Evolutionary conservation across 1,284 basidiomycete genomes (phyloP), one percentile per base, ranked within the genome.

Genomic region (Moniliophthora roreri): DNA sequence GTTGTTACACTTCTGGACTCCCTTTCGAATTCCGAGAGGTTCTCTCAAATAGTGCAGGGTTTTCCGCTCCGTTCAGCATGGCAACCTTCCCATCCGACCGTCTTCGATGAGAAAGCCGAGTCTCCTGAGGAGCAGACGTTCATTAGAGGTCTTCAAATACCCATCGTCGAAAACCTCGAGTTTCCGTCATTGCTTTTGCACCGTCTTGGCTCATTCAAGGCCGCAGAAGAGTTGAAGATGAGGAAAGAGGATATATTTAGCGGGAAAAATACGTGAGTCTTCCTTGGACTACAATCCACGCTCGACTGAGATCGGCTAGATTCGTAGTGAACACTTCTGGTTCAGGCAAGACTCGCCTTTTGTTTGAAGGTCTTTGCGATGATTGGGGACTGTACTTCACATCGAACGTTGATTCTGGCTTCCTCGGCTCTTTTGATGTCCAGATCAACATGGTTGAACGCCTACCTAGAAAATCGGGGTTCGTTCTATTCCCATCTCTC

Each of bases 361-460:
- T 51, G 3, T 45, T 28, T 24, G 50, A 51, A 45, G 40, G 50
- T 9, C 50, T 51, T 21, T 44, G 40, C 21, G 40, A 20, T 15
- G 16, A 51, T n/a, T 51, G 50, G 50, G 50, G 50, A 26, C 7
- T 51, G 23, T 51, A 42, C 23, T 37, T 51, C 20, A 51, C 50
- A 4, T 40, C 50, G 11, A 10, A 13, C 9, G 39, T 51, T 7
- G 50, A 51, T 16, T 44, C 40, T 21, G 13, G 4, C 13, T 16
- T 8, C 4, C 50, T 51, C 7, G 39, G 41, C 4, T 24, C 41
- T 6, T 9, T 13, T 10, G 48, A 50, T 50, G 28, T 50, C 16
- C 44, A 46, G 13, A n/a, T n/a, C n/a, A 13, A 50, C 16, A 24
- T 50, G 5, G 7, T 23, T 13, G 9, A 20, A 10, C 7, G n/a